Evolutionary conservation across 495 filamentous ascomycete species (phyloP), one percentile per base, ranked within the genome.

Genomic region (Daldinia caldariorum): DNA sequence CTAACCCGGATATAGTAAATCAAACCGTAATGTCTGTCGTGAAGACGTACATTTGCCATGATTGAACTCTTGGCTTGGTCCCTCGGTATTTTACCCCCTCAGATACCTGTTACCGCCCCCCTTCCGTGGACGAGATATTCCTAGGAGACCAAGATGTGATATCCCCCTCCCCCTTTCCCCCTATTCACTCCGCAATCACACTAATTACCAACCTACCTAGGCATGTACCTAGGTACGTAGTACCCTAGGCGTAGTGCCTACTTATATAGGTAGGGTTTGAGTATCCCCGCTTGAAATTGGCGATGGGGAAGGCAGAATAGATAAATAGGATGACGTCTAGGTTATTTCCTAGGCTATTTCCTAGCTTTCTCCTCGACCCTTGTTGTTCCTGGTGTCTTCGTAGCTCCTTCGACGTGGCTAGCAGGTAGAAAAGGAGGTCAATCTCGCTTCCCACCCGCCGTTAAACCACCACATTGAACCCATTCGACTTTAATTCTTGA

Each of bases 291-390:
- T 54, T 61, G n/a, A 64, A 60, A 55, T 61, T 72, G 64, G 60
- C 64, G 63, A 67, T 63, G 63, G 55, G 29, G 43, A 35, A 49
- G 50, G 49, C 45, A 39, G 61, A 26, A 31, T 68, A 65, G 65
- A 72, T 72, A 72, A 63, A 67, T 22, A 57, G 61, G 61, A 72
- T 72, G 70, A 68, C 65, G 65, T 72, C 49, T 64, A 60, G 54
- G 53, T 3, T 26, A 26, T 26, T 26, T 26, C 3, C 49, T 64
- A 60, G 47, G 53, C 35, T 38, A 61, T 56, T 35, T n/a, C 37
- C 29, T 45, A 49, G 32, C 14, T 20, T 5, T 38, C 26, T 35
- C 12, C 29, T 45, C 20, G 14, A 20, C 50, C 13, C 58, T 26
- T 26, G 20, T 51, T 35, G 41, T 54, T 45, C 35, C 22, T 58